Conservation (phyloP, 495 filamentous ascomycete genomes). For the Hypoxylon perforatum region DNA sequence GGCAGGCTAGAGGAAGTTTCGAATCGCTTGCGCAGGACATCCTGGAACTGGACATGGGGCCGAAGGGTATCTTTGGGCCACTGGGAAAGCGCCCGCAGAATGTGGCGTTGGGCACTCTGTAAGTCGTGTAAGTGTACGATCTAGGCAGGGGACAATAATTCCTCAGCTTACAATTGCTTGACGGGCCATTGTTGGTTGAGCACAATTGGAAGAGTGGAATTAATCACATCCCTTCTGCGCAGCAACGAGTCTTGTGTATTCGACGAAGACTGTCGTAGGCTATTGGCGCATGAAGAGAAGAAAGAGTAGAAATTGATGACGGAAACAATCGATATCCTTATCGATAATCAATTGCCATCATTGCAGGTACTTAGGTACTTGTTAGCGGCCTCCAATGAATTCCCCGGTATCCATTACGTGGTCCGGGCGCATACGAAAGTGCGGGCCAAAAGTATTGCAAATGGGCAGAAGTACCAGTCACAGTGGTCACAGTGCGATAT, state of each 20-base stretch:
- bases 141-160: background rate
- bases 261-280: background rate
- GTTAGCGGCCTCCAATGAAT: too few species aligned
- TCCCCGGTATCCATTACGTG: too few species aligned
- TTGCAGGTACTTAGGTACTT: too few species aligned
- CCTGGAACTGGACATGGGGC: constrained; percentile 79
- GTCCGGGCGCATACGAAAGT: too few species aligned
- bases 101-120: constrained; percentile 62
- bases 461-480: too few species aligned
- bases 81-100: constrained; percentile 73
- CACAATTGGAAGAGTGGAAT: background rate
- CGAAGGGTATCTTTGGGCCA: constrained; percentile 86
- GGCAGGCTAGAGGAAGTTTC: constrained; percentile 44
- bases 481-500: too few species aligned
- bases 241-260: constrained; percentile 6
- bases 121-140: constrained; percentile 31
- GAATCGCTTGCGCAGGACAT: constrained; percentile 72
- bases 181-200: constrained; percentile 39
- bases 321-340: constrained; percentile 33
- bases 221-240: constrained; percentile 13
- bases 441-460: too few species aligned
- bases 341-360: too few species aligned
- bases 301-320: constrained; percentile 44
- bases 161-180: constrained; percentile 42
- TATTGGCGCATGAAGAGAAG: constrained; percentile 28